Evolutionary conservation across 371 early-diverging fungal genomes (phyloP).

Genomic region (Cokeromyces recurvatus): DNA sequence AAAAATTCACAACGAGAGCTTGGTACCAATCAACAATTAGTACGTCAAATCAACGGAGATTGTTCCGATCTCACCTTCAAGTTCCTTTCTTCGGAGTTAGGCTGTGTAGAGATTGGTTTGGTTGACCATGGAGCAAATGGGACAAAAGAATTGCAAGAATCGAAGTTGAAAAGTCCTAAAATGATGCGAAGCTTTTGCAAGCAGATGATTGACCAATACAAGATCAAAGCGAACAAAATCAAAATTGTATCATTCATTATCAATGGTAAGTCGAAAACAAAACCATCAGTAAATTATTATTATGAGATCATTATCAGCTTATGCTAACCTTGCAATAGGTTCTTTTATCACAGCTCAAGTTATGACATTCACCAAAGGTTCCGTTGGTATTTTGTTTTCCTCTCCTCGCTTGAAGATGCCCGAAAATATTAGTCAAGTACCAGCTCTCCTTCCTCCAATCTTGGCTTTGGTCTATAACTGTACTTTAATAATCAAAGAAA

Average conservation of each 20-base stretch:
- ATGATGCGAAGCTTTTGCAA: background rate
- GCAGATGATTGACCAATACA: background rate
- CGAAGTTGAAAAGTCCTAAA: background rate
- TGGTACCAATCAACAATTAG: background rate
- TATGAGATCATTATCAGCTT: background rate
- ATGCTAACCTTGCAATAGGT: conserved; percentile 5
- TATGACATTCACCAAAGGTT: conserved; percentile 7
- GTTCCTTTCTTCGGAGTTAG: background rate
- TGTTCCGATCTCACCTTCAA: background rate
- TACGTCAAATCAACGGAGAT: too few relatives aligned
- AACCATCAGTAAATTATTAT: background rate
- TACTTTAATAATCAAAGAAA: conserved; percentile 8
- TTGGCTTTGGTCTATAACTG: conserved; percentile 8
- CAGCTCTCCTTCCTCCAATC: too few relatives aligned
- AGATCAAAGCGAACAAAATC: background rate
- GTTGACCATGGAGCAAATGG: background rate
- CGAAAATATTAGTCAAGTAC: conserved; percentile 5
- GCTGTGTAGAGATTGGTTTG: conserved; percentile 1
- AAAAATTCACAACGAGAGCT: background rate
- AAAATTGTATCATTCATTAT: background rate
- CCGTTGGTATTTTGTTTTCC: too few relatives aligned
- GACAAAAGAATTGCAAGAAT: conserved; percentile 2
- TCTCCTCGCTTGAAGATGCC: conserved; percentile 12
- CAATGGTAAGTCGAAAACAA: background rate
- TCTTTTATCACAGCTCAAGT: conserved; percentile 6